Conservation (phyloP, 1,284 basidiomycete species). For the Agroathelia rolfsii region DNA sequence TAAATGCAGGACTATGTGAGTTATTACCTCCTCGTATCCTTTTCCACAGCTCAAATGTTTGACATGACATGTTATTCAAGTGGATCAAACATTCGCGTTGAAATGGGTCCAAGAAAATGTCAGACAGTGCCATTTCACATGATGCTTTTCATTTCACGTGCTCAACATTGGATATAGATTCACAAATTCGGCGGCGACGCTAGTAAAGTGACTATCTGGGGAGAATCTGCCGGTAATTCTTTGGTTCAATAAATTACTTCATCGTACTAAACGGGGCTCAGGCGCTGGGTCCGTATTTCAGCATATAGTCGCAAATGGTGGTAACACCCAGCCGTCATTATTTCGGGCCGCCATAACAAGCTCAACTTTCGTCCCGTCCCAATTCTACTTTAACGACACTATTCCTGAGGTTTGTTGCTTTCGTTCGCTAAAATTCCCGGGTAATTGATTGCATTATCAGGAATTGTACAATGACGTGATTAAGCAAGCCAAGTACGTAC, state of each 20-base stretch:
- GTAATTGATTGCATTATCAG: conserved; percentile 13
- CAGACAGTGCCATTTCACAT: background rate
- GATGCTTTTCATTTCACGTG: background rate
- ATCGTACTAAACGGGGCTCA: conserved; percentile 8
- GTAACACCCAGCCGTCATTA: conserved; percentile 28
- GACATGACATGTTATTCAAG: too few species aligned
- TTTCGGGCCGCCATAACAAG: conserved; percentile 36
- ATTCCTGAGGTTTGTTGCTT: conserved; percentile 29
- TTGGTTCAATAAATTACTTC: background rate
- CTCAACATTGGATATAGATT: conserved; percentile 17
- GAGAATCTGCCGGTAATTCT: conserved; percentile 20
- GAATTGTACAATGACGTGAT: conserved; percentile 24
- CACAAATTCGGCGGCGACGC: conserved; percentile 18
- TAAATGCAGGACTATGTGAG: conserved; percentile 21
- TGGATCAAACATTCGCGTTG: conserved; percentile 23
- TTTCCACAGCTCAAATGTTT: too few species aligned
- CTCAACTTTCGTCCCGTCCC: conserved; percentile 33
- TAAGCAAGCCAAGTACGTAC: conserved; percentile 21
- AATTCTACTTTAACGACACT: conserved; percentile 32
- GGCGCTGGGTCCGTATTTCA: conserved; percentile 25
- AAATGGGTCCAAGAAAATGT: conserved; percentile 23
- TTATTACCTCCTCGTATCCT: background rate
- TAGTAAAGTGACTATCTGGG: conserved; percentile 20
- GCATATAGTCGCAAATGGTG: conserved; percentile 23
- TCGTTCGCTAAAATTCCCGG: background rate